phyloP scores from a whole-genome alignment of 2,329 filamentous ascomycete genomes.

The Cryphonectria carpinicola region DNA sequence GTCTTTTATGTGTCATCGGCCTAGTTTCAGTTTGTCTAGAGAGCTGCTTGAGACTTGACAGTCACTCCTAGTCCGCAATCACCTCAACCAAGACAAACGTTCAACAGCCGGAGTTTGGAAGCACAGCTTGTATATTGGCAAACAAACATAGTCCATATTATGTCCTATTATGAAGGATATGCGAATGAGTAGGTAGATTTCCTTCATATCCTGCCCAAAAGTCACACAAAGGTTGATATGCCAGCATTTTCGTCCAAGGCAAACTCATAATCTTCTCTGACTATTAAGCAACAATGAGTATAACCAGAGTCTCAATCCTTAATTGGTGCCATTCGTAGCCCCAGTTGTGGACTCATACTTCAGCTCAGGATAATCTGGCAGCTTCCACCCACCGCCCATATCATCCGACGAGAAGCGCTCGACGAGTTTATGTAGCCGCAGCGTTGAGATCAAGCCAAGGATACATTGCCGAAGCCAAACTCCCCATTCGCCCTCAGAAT shows the following conservation, averaged over 20 bases:
- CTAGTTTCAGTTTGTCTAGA: conserved; percentile 1
- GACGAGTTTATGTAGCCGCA: conserved; percentile 12
- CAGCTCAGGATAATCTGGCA: conserved; percentile 26
- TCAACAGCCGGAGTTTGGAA: not conserved
- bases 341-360: not conserved
- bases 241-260: not conserved
- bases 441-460: conserved; percentile 1
- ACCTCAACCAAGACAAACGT: conserved; percentile 2
- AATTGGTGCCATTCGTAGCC: not conserved
- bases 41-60: not conserved
- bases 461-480: conserved; percentile 23
- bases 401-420: conserved; percentile 22
- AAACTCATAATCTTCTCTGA: too few species aligned
- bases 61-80: not conserved
- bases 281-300: not conserved
- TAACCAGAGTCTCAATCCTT: not conserved
- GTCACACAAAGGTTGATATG: not conserved
- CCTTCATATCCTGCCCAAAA: not conserved
- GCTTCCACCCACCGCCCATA: conserved; percentile 22
- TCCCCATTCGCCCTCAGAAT: conserved; percentile 24
- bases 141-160: not conserved
- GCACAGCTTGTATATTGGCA: not conserved
- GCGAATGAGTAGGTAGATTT: not conserved
- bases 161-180: not conserved
- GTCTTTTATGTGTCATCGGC: not conserved